A percentile compares a stretch with the other conserved stretches of the same genome.
Conservation (phyloP, 805 yeast genomes). For the Phaffomyces thermotolerans region DNA sequence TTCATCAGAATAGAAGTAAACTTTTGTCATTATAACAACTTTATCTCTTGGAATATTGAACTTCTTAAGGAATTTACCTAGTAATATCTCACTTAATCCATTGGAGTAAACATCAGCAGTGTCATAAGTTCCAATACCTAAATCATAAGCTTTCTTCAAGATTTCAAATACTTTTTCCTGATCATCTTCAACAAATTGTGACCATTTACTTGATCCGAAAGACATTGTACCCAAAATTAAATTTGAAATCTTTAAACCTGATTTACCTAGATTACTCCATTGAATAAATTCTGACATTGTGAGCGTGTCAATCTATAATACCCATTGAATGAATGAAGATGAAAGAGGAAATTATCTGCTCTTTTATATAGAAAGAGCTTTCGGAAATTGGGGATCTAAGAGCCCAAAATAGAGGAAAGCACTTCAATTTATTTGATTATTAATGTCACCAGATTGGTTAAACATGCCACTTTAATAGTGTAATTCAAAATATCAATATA, state of each 20-base stretch:
- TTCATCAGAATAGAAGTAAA: slow-evolving; percentile 9
- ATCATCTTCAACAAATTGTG: slow-evolving; percentile 37
- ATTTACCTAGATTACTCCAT: slow-evolving; percentile 28
- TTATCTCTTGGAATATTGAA: slow-evolving; percentile 45
- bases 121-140: slow-evolving; percentile 41
- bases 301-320: too few relatives aligned
- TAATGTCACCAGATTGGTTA: too few relatives aligned
- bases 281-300: neutral
- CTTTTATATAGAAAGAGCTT: too few relatives aligned
- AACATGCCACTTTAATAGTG: too few relatives aligned
- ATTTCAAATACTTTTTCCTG: slow-evolving; percentile 37
- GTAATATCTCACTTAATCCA: slow-evolving; percentile 38
- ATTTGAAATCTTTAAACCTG: slow-evolving; percentile 42
- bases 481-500: too few relatives aligned
- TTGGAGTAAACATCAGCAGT: slow-evolving; percentile 43
- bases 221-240: slow-evolving; percentile 50
- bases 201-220: slow-evolving; percentile 29
- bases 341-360: too few relatives aligned
- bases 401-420: too few relatives aligned
- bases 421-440: too few relatives aligned
- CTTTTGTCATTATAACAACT: slow-evolving; percentile 47
- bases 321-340: too few relatives aligned
- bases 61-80: slow-evolving; percentile 46
- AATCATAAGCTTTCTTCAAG: slow-evolving; percentile 38
- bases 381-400: too few relatives aligned